Percentiles rank a stretch among this genome's conserved stretches.
These are phyloP conservation scores for Allium sativum DNA, from an alignment of 106 monocot genomes.

Conservation along the genomic window DNA sequence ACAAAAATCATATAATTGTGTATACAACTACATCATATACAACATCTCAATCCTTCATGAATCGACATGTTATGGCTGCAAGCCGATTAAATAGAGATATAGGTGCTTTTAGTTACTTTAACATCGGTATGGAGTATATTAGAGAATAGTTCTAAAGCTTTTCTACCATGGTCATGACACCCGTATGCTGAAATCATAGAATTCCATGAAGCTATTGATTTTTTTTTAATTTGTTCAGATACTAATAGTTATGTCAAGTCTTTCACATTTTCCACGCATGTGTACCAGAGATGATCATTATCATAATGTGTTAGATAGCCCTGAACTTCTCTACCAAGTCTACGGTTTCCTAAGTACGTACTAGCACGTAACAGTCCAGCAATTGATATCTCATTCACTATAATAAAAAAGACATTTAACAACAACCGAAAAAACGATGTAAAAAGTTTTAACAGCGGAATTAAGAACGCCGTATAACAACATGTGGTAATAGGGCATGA, in stretches of 20 bases:
- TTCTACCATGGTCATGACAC: slow-evolving; percentile 43
- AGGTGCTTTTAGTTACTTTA: slow-evolving; percentile 46
- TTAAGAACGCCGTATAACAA: too few relatives aligned
- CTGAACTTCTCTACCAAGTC: slow-evolving; percentile 42
- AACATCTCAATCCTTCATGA: slow-evolving; percentile 52
- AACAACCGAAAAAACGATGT: too few relatives aligned
- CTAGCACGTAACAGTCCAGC: slow-evolving; percentile 47
- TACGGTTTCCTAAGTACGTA: slow-evolving; percentile 29
- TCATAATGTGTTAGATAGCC: slow-evolving; percentile 21
- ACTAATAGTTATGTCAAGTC: slow-evolving; percentile 28
- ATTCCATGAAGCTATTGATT: slow-evolving; percentile 57
- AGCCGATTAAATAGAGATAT: slow-evolving; percentile 52
- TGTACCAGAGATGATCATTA: slow-evolving; percentile 39
- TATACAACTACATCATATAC: too few relatives aligned
- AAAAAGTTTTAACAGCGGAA: too few relatives aligned
- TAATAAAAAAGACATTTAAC: too few relatives aligned
- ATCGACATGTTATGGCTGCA: slow-evolving; percentile 54
- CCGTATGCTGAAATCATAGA: slow-evolving; percentile 72
- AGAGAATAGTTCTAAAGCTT: slow-evolving; percentile 40
- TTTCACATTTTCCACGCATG: slow-evolving; percentile 66
- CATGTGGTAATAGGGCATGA: too few relatives aligned
- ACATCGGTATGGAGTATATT: slow-evolving; percentile 24
- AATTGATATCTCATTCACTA: slow-evolving; percentile 58
- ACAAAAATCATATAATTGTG: too few relatives aligned
- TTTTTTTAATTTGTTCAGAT: slow-evolving; percentile 25